Evolutionary conservation across 2,329 filamentous ascomycete genomes (phyloP), one percentile per base, ranked within the genome.

Genomic region (Corinectria fuckeliana): DNA sequence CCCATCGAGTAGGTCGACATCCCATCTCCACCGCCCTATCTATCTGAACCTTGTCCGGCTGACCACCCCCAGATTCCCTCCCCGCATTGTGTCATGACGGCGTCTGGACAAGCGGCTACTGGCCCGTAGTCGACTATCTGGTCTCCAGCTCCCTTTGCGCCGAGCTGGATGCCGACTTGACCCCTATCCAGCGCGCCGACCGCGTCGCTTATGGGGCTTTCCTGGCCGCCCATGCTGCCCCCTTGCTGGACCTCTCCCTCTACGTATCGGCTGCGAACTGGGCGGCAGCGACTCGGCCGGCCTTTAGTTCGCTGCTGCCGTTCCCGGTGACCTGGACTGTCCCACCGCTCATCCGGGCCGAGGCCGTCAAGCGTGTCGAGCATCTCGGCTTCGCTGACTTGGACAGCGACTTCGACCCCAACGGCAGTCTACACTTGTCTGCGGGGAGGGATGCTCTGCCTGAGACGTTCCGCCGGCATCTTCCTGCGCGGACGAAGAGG

Each of bases 231-330:
- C 88, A 89, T 58, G 91, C 90, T n/a, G 87, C 88, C 49, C 87
- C 90, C 28, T 85, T 98, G 60, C 75, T 97, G 69, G 91, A 96
- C 69, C 87, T 97, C 57, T 93, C 89, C 50, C 88, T 98, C 68
- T 98, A 96, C 75, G 90, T 95, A 63, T 95, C 93, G 28, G 91
- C 90, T 57, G 87, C 92, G 64, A 97, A 98, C 79, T 99, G 95
- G 85, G 82, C 88, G 55, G 80, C 83, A 41, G 80, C 84, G 48
- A 97, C 93, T 4, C 88, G 92, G 14, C 91, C 92, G 2, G 89
- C 92, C 34, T 97, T 93, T 78, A 92, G 89, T 65, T 79, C 81
- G 5, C 85, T 97, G 56, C 85, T 98, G 36, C 86, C 90, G 38
- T 96, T 95, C 82, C 93, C 95, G 16, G 83, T 93, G 62, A 93